Evolutionary conservation across 2,329 filamentous ascomycete species (phyloP).

Genomic region (Sporothrix sp.): DNA sequence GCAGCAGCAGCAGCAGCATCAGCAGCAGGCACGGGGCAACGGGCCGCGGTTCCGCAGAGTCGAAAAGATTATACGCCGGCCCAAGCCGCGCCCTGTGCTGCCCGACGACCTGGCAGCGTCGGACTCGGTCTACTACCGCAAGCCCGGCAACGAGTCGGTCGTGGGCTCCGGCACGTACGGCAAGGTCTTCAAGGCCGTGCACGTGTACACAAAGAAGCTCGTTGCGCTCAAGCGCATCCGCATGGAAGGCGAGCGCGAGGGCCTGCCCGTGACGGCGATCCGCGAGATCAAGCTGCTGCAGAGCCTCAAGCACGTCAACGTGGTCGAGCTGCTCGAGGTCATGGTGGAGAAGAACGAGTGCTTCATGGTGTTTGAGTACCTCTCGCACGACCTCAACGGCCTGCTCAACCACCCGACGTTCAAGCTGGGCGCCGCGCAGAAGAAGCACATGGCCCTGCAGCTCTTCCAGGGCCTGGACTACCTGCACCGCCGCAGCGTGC

Average conservation of each 20-base stretch:
- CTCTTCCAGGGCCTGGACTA: conserved; percentile 92
- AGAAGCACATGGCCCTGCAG: conserved; percentile 86
- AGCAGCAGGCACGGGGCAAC: conserved; percentile 23
- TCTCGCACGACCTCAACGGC: conserved; percentile 91
- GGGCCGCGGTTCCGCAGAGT: conserved; percentile 49
- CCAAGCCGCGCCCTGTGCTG: conserved; percentile 62
- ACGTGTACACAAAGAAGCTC: conserved; percentile 77
- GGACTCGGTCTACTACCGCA: conserved; percentile 86
- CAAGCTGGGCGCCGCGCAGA: conserved; percentile 71
- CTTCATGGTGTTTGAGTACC: conserved; percentile 99
- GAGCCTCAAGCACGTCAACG: conserved; percentile 69
- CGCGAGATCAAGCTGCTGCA: conserved; percentile 89
- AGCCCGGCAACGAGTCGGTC: conserved; percentile 94
- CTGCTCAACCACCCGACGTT: conserved; percentile 92
- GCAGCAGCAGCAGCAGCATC: conserved; percentile 19
- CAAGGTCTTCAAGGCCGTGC: conserved; percentile 88
- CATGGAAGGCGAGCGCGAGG: conserved; percentile 87
- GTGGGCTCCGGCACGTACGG: conserved; percentile 93
- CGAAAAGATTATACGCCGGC: conserved; percentile 57
- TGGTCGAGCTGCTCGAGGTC: conserved; percentile 76
- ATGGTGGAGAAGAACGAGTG: conserved; percentile 99
- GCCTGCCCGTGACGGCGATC: conserved; percentile 83
- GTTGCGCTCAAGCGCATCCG: conserved; percentile 85
- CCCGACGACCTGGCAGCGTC: conserved; percentile 64
- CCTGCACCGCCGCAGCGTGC: conserved; percentile 80